phyloP scores from a whole-genome alignment of 495 filamentous ascomycete species.

The Saxophila tyrrhenica region DNA sequence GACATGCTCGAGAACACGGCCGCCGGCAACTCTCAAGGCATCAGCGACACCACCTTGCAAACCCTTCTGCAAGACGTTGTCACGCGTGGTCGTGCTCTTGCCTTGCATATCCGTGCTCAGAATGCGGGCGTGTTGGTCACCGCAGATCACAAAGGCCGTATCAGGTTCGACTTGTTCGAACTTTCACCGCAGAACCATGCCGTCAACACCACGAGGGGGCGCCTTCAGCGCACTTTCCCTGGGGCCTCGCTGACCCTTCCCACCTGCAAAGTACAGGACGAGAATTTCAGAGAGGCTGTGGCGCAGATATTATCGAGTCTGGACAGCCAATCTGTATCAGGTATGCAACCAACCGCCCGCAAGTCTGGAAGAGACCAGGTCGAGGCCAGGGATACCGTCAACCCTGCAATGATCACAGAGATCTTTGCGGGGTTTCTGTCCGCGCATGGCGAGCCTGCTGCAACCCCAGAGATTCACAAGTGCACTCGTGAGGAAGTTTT shows the following conservation, averaged over 20 bases:
- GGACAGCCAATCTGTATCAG: conserved; percentile 32
- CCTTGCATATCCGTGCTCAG: conserved; percentile 42
- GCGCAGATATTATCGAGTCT: conserved; percentile 34
- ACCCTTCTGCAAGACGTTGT: not conserved
- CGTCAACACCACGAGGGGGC: conserved; percentile 39
- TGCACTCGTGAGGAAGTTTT: conserved; percentile 50
- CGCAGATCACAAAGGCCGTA: conserved; percentile 11
- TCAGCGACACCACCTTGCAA: not conserved
- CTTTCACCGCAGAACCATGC: conserved; percentile 37
- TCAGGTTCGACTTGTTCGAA: conserved; percentile 47
- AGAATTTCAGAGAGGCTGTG: conserved; percentile 30
- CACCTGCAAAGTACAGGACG: conserved; percentile 24
- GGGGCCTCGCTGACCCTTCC: conserved; percentile 36
- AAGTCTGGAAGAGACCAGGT: conserved; percentile 32
- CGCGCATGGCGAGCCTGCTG: conserved; percentile 29
- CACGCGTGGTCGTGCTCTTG: conserved; percentile 19
- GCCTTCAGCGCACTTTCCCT: conserved; percentile 45
- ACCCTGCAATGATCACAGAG: conserved; percentile 46
- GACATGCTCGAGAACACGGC: not conserved
- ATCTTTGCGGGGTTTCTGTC: conserved; percentile 40
- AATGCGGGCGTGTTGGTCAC: conserved; percentile 49
- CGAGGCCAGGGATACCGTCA: conserved; percentile 42
- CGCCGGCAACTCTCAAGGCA: not conserved
- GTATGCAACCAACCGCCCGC: conserved; percentile 28
- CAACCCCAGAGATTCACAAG: conserved; percentile 37